Evolutionary conservation across 2,329 filamentous ascomycete species (phyloP).

Genomic region (Colletotrichum tabaci): DNA sequence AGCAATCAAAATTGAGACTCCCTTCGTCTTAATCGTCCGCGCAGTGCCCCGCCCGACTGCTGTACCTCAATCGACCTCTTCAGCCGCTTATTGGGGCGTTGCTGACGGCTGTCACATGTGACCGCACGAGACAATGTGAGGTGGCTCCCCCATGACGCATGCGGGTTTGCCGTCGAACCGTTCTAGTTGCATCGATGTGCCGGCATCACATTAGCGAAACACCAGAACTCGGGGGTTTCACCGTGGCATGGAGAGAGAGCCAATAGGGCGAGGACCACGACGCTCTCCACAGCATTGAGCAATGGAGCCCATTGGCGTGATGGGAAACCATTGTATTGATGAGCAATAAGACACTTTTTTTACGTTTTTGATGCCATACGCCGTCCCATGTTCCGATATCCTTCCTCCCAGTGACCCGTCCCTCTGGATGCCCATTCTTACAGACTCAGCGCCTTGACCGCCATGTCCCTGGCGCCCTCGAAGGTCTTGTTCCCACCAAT

Average conservation of each 20-base stretch:
- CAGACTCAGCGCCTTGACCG: conserved; percentile 75
- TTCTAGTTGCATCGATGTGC: background rate
- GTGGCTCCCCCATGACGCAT: background rate
- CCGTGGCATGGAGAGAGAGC: no score
- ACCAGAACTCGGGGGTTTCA: no score
- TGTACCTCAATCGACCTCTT: background rate
- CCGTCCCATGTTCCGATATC: conserved; percentile 20
- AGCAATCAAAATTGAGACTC: conserved; percentile 25
- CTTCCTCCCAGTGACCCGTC: conserved; percentile 11
- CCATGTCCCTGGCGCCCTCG: conserved; percentile 90
- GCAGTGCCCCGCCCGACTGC: background rate
- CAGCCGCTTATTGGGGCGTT: background rate
- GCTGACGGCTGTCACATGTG: background rate
- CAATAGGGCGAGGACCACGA: no score
- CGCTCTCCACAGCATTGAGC: no score
- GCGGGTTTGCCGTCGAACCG: background rate
- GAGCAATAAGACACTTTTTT: conserved; percentile 35
- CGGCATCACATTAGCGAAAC: no score
- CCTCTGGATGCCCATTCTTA: conserved; percentile 15
- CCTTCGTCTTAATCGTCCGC: conserved; percentile 6
- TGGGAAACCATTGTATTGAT: conserved; percentile 30
- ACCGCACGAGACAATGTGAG: no score
- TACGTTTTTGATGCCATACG: conserved; percentile 36
- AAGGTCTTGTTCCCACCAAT: conserved; percentile 96
- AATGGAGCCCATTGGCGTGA: background rate